phyloP scores from a whole-genome alignment of 345 rosid species.

The Eucalyptus cloeziana region DNA sequence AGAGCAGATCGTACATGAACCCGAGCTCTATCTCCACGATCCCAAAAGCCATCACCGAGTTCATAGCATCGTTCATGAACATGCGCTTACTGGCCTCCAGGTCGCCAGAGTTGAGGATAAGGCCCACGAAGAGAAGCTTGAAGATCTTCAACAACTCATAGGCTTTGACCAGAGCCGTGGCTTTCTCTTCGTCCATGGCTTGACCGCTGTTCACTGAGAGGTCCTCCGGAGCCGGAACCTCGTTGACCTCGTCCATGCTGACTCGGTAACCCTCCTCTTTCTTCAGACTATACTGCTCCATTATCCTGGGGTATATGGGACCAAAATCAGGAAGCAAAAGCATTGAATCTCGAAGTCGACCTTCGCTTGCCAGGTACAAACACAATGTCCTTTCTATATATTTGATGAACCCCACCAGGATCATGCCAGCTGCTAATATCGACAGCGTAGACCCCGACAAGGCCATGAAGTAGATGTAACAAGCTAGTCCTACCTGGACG shows the following conservation, averaged over 20 bases:
- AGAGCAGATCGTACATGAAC: not conserved
- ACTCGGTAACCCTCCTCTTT: not conserved
- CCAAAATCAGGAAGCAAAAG: conserved; percentile 4
- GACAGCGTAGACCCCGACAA: conserved; percentile 5
- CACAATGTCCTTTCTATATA: conserved; percentile 26
- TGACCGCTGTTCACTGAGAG: not conserved
- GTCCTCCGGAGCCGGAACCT: not conserved
- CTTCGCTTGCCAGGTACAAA: conserved; percentile 21
- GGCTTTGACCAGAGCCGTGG: not conserved
- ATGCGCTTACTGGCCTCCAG: not conserved
- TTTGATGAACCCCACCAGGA: conserved; percentile 25
- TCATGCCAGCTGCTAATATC: conserved; percentile 5
- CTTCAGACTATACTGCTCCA: not conserved
- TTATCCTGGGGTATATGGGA: conserved; percentile 3
- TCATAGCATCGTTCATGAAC: not conserved
- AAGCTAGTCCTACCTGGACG: not conserved
- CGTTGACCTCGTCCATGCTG: not conserved
- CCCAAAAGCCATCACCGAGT: accelerated
- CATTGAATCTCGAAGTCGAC: conserved; percentile 10
- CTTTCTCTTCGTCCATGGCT: not conserved
- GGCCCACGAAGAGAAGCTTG: not conserved
- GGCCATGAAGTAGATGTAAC: conserved; percentile 20
- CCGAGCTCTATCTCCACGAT: not conserved
- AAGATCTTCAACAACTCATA: not conserved
- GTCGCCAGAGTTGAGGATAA: not conserved